Base-by-base conservation (phyloP, 169 alveolate genomes). In the Eimeria mitis region DNA sequence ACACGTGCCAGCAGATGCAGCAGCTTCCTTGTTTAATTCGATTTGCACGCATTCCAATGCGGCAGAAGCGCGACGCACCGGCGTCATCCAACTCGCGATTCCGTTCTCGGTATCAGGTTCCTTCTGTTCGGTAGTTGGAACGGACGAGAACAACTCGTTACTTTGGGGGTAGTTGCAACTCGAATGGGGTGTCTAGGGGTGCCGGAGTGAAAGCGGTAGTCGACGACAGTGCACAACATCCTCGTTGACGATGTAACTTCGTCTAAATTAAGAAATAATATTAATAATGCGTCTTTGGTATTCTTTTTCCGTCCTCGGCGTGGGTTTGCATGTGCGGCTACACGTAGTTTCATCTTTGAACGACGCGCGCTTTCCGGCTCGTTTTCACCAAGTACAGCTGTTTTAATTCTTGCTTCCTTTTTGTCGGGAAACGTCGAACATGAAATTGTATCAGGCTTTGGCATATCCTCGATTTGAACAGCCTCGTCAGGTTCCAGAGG, bases 341-440 rank as follows among this genome's bases (percentile, higher is more conserved):
- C 78, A 4, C 16, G 31, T 5, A 13, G 91, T 54, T 84, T 84
- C 91, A 4, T 84, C 79, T 21, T 34, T 84, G 91, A 40, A 37
- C 40, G 91, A 37, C 6, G 49, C 56, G 47, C 56, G 54, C 42
- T 37, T 54, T 23, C 37, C 13, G 40, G 42, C 61, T 9, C 47
- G 21, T 54, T 5, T 16, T 21, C 91, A 59, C 59, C 42, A 70
- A 59, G 91, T 84, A 40, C 54, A 61, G 7, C 54, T n/a, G 49
- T 25, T 40, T 40, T 9, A 47, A n/a, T n/a, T n/a, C n/a, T 0
- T n/a, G 19, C n/a, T 84, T 16, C 40, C 79, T 56, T 34, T 56
- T 21, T 37, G n/a, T 8, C n/a, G 23, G 1, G 9, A 56, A 23
- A 5, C 14, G 63, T 34, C 1, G 78, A 56, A 28, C 6, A 0